Evolutionary conservation across 1,284 basidiomycete genomes (phyloP), one percentile per base, ranked within the genome.

Genomic region (Uromyces viciae-fabae): DNA sequence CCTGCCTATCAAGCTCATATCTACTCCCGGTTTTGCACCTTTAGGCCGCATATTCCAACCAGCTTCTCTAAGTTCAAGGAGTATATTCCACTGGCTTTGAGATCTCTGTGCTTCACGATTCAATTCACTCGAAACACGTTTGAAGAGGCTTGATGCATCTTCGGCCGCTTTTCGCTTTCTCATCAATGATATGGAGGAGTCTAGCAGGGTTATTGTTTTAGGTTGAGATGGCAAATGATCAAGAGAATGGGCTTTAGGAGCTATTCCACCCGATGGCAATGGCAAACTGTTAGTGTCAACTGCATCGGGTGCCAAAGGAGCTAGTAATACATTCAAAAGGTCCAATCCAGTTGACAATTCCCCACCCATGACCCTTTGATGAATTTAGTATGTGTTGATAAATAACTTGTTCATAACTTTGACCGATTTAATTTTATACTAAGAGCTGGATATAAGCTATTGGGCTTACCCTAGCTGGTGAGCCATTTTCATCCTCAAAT

Each of bases 21-120:
- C 78, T 8, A 42, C 43, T 33, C 68, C 69, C 3, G 69, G 52
- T 38, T 73, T 80, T 17, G 54, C 78, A 33, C 78, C 78, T 73
- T 73, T 80, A 3, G 78, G 78, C 36, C 78, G 69, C 68, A 80
- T 62, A 52, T 72, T 60, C 78, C 78, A 80, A 15, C 78, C 78
- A 5, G 31, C 40, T 43, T 80, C 69, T 46, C 78, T 43, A 31
- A 80, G 58, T 36, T 73, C 42, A 38, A 80, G 54, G n/a, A 80
- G 58, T 7, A 54, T 58, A 31, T 80, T 56, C 78, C 78, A 80
- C 40, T 80, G 54, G 31, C 62, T 58, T 25, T 64, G 68, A 7
- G 78, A 72, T 40, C 78, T 49, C 28, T 64, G 46, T 9, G 68
- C 78, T 33, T 73, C 49, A 9, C 69, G 54, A 40, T 31, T 46